Base-by-base conservation (phyloP, 2,329 filamentous ascomycete genomes). In the Bipolaris victoriae region DNA sequence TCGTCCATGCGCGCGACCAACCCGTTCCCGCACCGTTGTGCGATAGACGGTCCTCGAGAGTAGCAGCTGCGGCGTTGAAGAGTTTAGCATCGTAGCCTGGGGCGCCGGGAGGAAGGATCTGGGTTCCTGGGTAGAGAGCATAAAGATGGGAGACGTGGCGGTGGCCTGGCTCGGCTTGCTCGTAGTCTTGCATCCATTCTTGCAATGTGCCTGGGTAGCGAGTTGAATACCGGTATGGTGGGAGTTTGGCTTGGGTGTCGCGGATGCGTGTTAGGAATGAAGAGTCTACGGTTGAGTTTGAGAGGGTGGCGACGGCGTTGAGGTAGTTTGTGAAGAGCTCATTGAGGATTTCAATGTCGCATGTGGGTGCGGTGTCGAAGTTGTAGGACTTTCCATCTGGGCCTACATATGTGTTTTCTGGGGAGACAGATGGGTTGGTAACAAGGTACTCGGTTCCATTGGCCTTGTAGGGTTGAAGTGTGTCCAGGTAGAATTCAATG, bases 121-220 rank as follows among this genome's bases (percentile, higher is more conserved):
- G 58, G 5, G 70, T 73, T 0, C 80, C 80, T 0, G 83, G 82
- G 50, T 80, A 80, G 2, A 84, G 73, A 0, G 77, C 81, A 58
- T 79, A 83, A 0, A 84, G 72, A 55, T 82, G 82, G 0, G 80
- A 83, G 3, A 83, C 75, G 48, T 84, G 83, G 0, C 82, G 77
- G 57, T 84, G 82, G 0, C 81, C 81, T 0, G 78, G 80, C 46
- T 83, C 82, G 3, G 75, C 69, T 54, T 79, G 76, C 10, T 66
- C 62, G 29, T 75, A 75, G 29, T 78, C 75, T 16, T 65, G 55
- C 10, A 60, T 41, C 68, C 68, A 70, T 52, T 71, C 68, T 20
- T 64, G 65, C 0, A 67, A 43, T 33, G 76, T 68, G 2, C 76
- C 78, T 3, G 53, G 53, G 16, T 57, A 56, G 10, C 69, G 67